Base-by-base conservation (phyloP, 768 basidiomycete genomes). In the Pisolithus sp. region DNA sequence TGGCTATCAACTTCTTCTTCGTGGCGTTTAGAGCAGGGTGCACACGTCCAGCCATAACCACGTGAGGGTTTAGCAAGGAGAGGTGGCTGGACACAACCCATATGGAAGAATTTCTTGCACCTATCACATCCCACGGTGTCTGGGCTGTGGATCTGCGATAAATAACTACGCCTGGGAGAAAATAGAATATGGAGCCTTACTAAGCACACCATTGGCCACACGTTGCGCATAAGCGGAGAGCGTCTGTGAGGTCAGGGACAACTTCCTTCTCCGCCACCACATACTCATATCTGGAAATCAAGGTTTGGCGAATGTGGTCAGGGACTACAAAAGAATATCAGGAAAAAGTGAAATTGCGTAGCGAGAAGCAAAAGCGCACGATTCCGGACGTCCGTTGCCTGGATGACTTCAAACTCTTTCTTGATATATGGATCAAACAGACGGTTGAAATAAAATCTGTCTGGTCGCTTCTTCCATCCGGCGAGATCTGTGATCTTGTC, bases 381-480 rank as follows among this genome's bases (percentile, higher is more conserved):
- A 68, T 99, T 99, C 52, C 85, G 81, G 55, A 96, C 86, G 61
- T 86, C 89, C 38, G 80, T 79, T 28, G 91, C 81, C 54, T 87
- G 85, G 49, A 99, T 85, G 59, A 97, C 88, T 67, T 98, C 96
- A 68, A 95, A 97, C 71, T 97, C 94, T 68, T 90, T 89, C 75
- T 95, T 93, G 71, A 97, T 91, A 70, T 95, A 97, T 48, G 93
- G 93, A 73, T 98, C 95, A 66, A 95, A 99, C 26, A 97, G 77
- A 62, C 89, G 85, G 61, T 84, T 85, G 77, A 93, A 99, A 76
- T 94, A 96, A 77, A 99, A 99, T 57, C 90, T 82, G 70, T 99
- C 95, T 2, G 89, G 86, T 41, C 85, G 79, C 68, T 89, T 90
- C 75, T 93, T 97, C 92, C 92, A 97, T 6, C 84, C 86, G 63